Evolutionary conservation across 78 protist genomes (phyloP).

Genomic region (Emiliania huxleyi): DNA sequence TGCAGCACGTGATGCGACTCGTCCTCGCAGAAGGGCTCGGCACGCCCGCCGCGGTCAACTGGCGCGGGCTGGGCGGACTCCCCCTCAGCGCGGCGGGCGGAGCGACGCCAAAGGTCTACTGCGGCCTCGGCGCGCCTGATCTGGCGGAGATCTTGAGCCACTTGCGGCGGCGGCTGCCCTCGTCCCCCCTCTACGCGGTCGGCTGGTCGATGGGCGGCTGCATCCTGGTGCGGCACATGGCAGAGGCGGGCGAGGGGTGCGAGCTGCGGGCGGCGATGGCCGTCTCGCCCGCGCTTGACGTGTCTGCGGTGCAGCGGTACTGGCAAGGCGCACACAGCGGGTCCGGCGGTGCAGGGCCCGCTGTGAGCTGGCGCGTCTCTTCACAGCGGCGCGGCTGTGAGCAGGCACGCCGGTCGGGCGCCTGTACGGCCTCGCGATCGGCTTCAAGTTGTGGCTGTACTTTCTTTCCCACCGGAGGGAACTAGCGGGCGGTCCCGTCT

Average conservation of each 20-base stretch:
- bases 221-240: neutral
- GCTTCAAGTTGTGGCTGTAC: neutral
- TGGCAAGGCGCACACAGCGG: no score
- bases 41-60: neutral
- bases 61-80: constrained; percentile 6
- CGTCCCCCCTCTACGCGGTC: neutral
- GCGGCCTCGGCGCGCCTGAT: neutral
- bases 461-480: neutral
- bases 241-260: neutral
- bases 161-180: neutral
- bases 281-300: neutral
- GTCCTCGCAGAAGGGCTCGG: neutral
- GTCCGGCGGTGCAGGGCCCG: no score
- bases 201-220: constrained; percentile 10
- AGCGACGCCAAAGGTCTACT: neutral
- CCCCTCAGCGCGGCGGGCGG: neutral
- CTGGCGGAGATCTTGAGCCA: neutral
- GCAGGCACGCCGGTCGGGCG: neutral
- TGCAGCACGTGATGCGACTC: neutral
- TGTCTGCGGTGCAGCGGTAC: neutral
- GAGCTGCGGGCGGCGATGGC: neutral
- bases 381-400: no score
- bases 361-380: no score
- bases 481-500: neutral
- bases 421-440: neutral